Conservation (phyloP, 768 basidiomycete species). For the Boletales sp. region DNA sequence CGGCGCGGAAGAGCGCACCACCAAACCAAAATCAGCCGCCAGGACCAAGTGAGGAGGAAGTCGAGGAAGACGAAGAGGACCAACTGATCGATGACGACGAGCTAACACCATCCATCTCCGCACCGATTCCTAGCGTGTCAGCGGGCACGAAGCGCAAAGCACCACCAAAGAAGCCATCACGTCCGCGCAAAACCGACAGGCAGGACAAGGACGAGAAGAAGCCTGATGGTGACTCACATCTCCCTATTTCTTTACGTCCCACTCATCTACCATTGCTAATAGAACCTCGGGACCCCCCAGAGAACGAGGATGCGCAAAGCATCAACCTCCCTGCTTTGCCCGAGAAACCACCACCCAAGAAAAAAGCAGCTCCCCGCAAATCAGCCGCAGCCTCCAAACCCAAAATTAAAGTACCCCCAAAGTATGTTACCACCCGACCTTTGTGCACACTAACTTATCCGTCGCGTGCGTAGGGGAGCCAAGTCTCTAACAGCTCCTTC, state of each 20-base stretch:
- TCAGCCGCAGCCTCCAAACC: slow-evolving; percentile 35
- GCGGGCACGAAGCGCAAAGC: slow-evolving; percentile 50
- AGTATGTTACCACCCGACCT: slow-evolving; percentile 18
- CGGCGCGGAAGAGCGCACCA: slow-evolving; percentile 18
- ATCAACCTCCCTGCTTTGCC: slow-evolving; percentile 14
- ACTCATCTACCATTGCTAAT: slow-evolving; percentile 12
- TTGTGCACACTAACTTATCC: neutral
- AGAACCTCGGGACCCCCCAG: slow-evolving; percentile 29
- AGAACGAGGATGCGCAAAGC: slow-evolving; percentile 19
- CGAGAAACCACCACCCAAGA: slow-evolving; percentile 44
- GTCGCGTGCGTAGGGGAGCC: slow-evolving; percentile 26
- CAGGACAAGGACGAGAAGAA: slow-evolving; percentile 44
- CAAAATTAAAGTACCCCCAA: slow-evolving; percentile 28
- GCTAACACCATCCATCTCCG: slow-evolving; percentile 26
- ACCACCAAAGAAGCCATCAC: slow-evolving; percentile 44
- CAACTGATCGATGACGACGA: slow-evolving; percentile 73
- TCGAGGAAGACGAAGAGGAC: slow-evolving; percentile 70
- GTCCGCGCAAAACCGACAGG: slow-evolving; percentile 52
- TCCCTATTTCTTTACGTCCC: slow-evolving; percentile 11
- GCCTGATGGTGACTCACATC: slow-evolving; percentile 37
- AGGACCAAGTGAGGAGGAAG: slow-evolving; percentile 43
- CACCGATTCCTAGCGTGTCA: slow-evolving; percentile 21
- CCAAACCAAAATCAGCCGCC: slow-evolving; percentile 20
- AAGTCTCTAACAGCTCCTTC: slow-evolving; percentile 32
- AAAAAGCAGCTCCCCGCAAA: slow-evolving; percentile 46